Evolutionary conservation across 441 rosid genomes (phyloP).

Genomic region (Croton setiger): DNA sequence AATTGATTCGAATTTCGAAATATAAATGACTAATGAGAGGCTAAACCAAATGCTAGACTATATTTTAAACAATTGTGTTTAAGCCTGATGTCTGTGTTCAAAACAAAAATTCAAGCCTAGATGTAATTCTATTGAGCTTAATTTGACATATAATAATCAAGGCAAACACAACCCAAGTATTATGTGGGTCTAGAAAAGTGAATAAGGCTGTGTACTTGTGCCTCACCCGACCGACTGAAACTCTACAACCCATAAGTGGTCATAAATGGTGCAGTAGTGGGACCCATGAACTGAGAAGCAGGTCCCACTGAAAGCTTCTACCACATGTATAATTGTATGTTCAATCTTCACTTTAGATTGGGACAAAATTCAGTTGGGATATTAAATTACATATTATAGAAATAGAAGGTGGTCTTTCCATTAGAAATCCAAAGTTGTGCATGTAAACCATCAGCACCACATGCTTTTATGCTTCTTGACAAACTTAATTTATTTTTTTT

Average conservation of each 20-base stretch:
- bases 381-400: not conserved
- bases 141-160: too few species aligned
- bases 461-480: constrained; percentile 30
- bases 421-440: constrained; percentile 3
- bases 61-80: too few species aligned
- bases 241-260: not conserved
- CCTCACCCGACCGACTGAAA: constrained; percentile 18
- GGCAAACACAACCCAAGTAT: not conserved
- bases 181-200: constrained; percentile 10
- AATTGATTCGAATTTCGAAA: too few species aligned
- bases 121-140: too few species aligned
- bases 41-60: too few species aligned
- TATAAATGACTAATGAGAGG: too few species aligned
- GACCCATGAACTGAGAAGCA: constrained; percentile 12
- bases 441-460: constrained; percentile 26
- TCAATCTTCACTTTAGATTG: not conserved
- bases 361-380: not conserved
- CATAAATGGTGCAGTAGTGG: constrained; percentile 15
- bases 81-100: too few species aligned
- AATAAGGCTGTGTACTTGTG: constrained; percentile 16
- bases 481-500: constrained; percentile 3
- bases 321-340: not conserved
- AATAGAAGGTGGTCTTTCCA: not conserved
- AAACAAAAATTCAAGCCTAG: too few species aligned
- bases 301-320: constrained; percentile 11